Evolutionary conservation across 1,284 basidiomycete genomes (phyloP).

Genomic region (Ustilago trichophora): DNA sequence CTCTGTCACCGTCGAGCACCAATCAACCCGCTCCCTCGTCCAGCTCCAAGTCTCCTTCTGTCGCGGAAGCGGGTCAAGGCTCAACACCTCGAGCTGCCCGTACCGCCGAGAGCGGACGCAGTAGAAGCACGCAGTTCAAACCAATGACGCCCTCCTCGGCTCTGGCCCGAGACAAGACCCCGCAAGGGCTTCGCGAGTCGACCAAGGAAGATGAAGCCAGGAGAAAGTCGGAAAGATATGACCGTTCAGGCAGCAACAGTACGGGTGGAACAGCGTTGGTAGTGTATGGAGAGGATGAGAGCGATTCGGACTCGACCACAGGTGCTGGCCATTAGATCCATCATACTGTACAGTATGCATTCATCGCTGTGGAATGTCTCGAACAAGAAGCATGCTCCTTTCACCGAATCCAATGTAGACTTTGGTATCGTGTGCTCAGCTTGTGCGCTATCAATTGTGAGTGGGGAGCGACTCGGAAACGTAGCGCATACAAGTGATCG

Average conservation of each 20-base stretch:
- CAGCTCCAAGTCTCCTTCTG: not conserved
- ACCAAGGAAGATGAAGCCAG: not conserved
- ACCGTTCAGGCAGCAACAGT: constrained; percentile 8
- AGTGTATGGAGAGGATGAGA: constrained; percentile 61
- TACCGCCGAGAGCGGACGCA: constrained; percentile 8
- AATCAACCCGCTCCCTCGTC: not conserved
- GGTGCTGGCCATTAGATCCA: constrained; percentile 29
- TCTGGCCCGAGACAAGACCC: constrained; percentile 28
- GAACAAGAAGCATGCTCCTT: no score
- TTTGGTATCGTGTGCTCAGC: no score
- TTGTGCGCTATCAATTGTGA: no score
- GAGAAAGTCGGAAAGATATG: constrained; percentile 6
- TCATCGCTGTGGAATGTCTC: no score
- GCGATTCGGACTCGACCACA: constrained; percentile 47
- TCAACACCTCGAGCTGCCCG: constrained; percentile 8
- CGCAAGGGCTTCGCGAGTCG: constrained; percentile 17
- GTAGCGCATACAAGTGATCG: no score
- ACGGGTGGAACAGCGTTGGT: constrained; percentile 56
- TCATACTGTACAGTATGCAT: not conserved
- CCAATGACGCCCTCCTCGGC: constrained; percentile 43
- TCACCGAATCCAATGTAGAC: no score
- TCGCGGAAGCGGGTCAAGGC: not conserved
- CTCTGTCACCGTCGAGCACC: not conserved
- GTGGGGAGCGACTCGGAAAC: no score
- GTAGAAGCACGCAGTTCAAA: constrained; percentile 17